Evolutionary conservation across 257 asterid genomes (phyloP).

Genomic region (Nicotiana benthamiana): DNA sequence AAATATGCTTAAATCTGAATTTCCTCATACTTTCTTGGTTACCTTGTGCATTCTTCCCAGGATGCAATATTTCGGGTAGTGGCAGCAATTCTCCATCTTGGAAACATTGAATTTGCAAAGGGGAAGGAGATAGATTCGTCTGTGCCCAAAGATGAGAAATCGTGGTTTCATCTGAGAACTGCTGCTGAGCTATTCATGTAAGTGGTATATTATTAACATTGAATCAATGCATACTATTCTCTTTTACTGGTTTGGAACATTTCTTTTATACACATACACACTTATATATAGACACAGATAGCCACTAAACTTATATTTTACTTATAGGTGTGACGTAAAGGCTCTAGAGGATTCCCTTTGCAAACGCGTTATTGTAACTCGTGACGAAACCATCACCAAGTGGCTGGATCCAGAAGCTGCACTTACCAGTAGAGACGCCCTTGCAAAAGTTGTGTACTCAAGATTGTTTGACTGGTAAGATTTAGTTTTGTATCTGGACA

Average conservation of each 20-base stretch:
- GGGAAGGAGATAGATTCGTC: constrained; percentile 92
- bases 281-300: not conserved
- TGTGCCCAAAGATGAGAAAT: constrained; percentile 88
- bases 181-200: constrained; percentile 96
- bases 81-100: constrained; percentile 97
- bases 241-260: constrained; percentile 1
- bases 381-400: constrained; percentile 91
- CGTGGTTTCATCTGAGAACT: constrained; percentile 81
- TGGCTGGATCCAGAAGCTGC: constrained; percentile 96
- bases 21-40: not conserved
- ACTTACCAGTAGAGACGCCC: constrained; percentile 81
- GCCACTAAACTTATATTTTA: constrained; percentile 4
- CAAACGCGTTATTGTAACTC: constrained; percentile 90
- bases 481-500: constrained; percentile 7
- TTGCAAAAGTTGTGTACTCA: constrained; percentile 89
- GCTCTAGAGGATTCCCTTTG: constrained; percentile 94
- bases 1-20: not conserved
- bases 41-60: constrained; percentile 26
- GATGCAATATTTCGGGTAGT: constrained; percentile 94
- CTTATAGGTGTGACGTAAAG: constrained; percentile 82
- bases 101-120: constrained; percentile 85
- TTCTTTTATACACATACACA: not conserved
- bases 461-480: constrained; percentile 92
- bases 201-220: constrained; percentile 3
- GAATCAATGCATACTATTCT: not conserved